Percentiles rank a stretch among this genome's conserved stretches.
These are phyloP conservation scores for Sporothrix globosa DNA, from an alignment of 2,329 filamentous ascomycete species.

Conservation along the genomic window DNA sequence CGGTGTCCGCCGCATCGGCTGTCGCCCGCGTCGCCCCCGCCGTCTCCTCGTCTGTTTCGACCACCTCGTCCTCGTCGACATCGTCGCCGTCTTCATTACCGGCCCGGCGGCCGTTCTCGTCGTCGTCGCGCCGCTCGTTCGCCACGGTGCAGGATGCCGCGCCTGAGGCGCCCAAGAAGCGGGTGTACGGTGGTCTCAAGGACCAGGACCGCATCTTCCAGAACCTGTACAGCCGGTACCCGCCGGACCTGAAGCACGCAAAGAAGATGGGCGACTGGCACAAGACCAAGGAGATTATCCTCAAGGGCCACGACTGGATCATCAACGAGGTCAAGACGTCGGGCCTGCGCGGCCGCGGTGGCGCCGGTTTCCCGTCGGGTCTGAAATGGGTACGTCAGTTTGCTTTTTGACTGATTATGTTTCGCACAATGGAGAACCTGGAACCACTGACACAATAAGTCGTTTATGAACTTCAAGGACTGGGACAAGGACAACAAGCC, in stretches of 20 bases:
- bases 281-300: slow-evolving; percentile 97
- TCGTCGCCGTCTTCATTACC: slow-evolving; percentile 20
- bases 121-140: slow-evolving; percentile 59
- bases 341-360: slow-evolving; percentile 90
- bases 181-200: slow-evolving; percentile 80
- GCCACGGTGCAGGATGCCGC: slow-evolving; percentile 75
- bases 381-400: slow-evolving; percentile 86
- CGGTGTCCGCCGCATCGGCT: slow-evolving; percentile 46
- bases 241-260: slow-evolving; percentile 86
- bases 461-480: slow-evolving; percentile 99
- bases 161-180: slow-evolving; percentile 63
- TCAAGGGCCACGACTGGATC: slow-evolving; percentile 98
- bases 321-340: slow-evolving; percentile 97
- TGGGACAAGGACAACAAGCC: slow-evolving; percentile 98
- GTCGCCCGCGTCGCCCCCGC: slow-evolving; percentile 46
- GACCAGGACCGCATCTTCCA: slow-evolving; percentile 99
- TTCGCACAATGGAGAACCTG: too few relatives aligned
- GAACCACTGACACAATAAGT: slow-evolving; percentile 55
- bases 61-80: slow-evolving; percentile 25
- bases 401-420: too few relatives aligned
- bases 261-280: slow-evolving; percentile 99
- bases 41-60: slow-evolving; percentile 11
- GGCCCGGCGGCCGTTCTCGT: slow-evolving; percentile 24
- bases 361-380: slow-evolving; percentile 95
- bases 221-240: slow-evolving; percentile 94